A percentile compares a stretch with the other conserved stretches of the same genome.
phyloP scores from a whole-genome alignment of 2,329 filamentous ascomycete genomes.

The Nothophoma quercina region DNA sequence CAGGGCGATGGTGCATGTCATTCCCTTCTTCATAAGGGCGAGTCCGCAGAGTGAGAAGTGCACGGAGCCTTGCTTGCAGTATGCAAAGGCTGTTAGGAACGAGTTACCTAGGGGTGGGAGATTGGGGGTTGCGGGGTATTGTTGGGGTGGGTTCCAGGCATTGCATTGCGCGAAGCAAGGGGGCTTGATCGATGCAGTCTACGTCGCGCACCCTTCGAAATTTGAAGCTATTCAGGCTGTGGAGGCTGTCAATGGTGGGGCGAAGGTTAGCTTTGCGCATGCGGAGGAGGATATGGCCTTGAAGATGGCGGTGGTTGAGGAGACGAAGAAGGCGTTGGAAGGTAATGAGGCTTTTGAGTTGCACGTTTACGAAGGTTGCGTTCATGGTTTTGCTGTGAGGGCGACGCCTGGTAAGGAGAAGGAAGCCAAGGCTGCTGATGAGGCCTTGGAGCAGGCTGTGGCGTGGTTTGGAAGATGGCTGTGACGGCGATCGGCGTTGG shows the following conservation, averaged over 20 bases:
- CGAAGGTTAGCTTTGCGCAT: constrained; percentile 22
- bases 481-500: constrained; percentile 11
- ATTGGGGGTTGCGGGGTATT: constrained; percentile 29
- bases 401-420: constrained; percentile 26
- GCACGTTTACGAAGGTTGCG: constrained; percentile 26
- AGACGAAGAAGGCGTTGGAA: constrained; percentile 24
- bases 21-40: constrained; percentile 22
- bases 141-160: constrained; percentile 34
- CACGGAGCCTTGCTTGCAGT: constrained; percentile 6
- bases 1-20: constrained; percentile 5
- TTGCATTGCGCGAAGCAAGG: not conserved
- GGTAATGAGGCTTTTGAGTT: constrained; percentile 28
- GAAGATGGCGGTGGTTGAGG: constrained; percentile 20
- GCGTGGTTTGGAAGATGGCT: constrained; percentile 36
- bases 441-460: constrained; percentile 32
- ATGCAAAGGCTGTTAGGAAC: constrained; percentile 15
- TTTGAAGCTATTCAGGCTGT: constrained; percentile 1
- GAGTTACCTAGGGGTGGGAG: constrained; percentile 16
- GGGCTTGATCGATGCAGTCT: constrained; percentile 20
- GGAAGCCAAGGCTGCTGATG: constrained; percentile 29
- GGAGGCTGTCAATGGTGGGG: constrained; percentile 1
- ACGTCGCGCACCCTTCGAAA: constrained; percentile 27
- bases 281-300: constrained; percentile 28
- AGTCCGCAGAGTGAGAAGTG: constrained; percentile 2
- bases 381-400: constrained; percentile 38